Evolutionary conservation across 2,329 filamentous ascomycete species (phyloP).

Genomic region (Clonostachys solani): DNA sequence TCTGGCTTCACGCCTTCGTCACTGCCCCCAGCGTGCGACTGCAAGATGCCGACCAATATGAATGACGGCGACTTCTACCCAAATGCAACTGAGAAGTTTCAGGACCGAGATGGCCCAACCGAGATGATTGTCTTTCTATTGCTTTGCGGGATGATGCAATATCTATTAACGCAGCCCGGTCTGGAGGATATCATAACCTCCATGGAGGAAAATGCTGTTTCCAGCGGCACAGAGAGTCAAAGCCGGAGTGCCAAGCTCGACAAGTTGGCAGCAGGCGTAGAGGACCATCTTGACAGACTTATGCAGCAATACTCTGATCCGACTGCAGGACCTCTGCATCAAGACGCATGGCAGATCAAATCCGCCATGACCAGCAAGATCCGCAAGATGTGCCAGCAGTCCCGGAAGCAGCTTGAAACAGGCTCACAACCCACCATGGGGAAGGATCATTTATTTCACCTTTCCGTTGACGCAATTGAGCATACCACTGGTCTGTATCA

Average conservation of each 20-base stretch:
- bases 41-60: constrained; percentile 45
- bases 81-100: constrained; percentile 43
- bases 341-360: constrained; percentile 37
- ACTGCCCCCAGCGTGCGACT: constrained; percentile 52
- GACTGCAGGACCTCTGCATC: constrained; percentile 21
- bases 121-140: constrained; percentile 57
- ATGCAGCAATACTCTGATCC: no score
- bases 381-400: constrained; percentile 38
- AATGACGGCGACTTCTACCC: constrained; percentile 31
- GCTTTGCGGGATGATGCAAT: constrained; percentile 43
- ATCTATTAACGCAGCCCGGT: constrained; percentile 22
- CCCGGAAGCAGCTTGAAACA: constrained; percentile 41
- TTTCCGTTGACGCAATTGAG: constrained; percentile 43
- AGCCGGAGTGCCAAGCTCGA: constrained; percentile 19
- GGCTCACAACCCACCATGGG: constrained; percentile 41
- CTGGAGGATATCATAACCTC: constrained; percentile 39
- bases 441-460: constrained; percentile 51
- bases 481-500: constrained; percentile 39
- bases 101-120: constrained; percentile 50
- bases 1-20: constrained; percentile 55
- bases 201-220: constrained; percentile 10
- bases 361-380: constrained; percentile 44
- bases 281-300: no score
- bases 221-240: constrained; percentile 35
- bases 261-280: no score